Evolutionary conservation across 208 protist species (phyloP).

Genomic region (Leishmania amazonensis): DNA sequence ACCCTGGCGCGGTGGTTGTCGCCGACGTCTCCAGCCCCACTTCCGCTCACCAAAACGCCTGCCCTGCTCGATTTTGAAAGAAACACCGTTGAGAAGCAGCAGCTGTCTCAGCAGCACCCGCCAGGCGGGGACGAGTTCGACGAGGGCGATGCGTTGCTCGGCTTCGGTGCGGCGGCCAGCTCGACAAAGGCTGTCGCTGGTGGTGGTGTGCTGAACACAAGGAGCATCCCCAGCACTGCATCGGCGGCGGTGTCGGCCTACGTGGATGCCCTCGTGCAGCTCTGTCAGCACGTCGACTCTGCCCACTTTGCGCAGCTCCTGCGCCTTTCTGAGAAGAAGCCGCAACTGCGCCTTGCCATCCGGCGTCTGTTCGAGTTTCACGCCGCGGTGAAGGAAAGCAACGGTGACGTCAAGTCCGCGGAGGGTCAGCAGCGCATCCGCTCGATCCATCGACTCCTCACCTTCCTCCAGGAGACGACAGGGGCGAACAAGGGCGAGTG

Average conservation of each 20-base stretch:
- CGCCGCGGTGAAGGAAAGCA: conserved; percentile 32
- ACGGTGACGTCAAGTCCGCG: conserved; percentile 40
- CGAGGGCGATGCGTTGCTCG: conserved; percentile 32
- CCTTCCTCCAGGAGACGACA: conserved; percentile 60
- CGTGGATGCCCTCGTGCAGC: conserved; percentile 48
- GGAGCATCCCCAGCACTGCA: background rate
- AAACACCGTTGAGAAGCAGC: background rate
- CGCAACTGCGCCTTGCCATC: conserved; percentile 53
- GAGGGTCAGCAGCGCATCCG: conserved; percentile 61
- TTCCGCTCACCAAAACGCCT: background rate
- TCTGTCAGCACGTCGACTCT: conserved; percentile 51
- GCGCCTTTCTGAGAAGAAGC: conserved; percentile 50
- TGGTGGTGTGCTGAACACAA: background rate
- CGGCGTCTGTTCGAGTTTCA: conserved; percentile 36
- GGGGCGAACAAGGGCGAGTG: conserved; percentile 59
- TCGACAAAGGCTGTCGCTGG: background rate
- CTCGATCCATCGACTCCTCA: conserved; percentile 70
- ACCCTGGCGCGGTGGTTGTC: conserved; percentile 8
- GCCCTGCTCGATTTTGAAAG: conserved; percentile 66
- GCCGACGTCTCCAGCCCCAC: background rate
- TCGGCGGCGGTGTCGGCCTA: conserved; percentile 26
- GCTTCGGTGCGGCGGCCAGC: background rate
- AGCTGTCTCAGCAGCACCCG: background rate
- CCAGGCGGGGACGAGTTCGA: background rate
- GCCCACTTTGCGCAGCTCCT: conserved; percentile 50